Evolutionary conservation across 2,329 filamentous ascomycete species (phyloP), one percentile per base, ranked within the genome.

Genomic region (Dichotomopilus funicola): DNA sequence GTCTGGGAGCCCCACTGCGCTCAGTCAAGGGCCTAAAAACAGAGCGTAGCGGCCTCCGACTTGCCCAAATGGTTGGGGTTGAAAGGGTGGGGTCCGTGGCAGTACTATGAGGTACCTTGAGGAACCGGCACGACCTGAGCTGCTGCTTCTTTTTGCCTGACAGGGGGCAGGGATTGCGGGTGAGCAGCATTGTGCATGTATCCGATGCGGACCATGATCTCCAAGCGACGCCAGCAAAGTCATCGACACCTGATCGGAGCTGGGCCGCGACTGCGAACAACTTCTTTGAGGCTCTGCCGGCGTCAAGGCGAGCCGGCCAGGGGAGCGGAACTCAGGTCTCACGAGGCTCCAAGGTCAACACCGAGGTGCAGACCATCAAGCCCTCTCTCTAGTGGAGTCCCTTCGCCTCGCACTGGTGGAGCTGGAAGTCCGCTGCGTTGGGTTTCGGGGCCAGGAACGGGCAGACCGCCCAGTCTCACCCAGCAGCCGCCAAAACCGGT

Each of bases 111-210:
- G 58, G 56, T 63, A 63, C 59, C 51, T 7, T 12, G 3, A 8
- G 40, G 51, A 43, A 45, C 47, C 27, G 47, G 47, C 53, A 12
- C 31, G 47, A 38, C 40, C 40, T 49, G 46, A 35, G 41, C 42
- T 35, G 36, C 57, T 53, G 46, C 61, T 60, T 62, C 46, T 54
- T 61, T 54, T 56, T 58, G 59, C 59, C 60, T 55, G 58, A 51
- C 60, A 61, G 49, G 62, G 60, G 51, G 43, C 62, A 63, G 58
- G 58, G 59, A 62, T 63, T 58, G 62, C 62, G 60, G 61, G 62
- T 63, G 62, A 62, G 60, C 63, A 63, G 60, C 62, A 63, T 52
- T 52, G 53, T 61, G 61, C 57, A 62, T 59, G 57, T 57, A 56
- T 48, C 56, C 40, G 43, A 49, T 53, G 50, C 53, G 51, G 51